These are phyloP conservation scores for Periconia macrospinosa DNA, from an alignment of 2,329 filamentous ascomycete species.

Conservation along the genomic window DNA sequence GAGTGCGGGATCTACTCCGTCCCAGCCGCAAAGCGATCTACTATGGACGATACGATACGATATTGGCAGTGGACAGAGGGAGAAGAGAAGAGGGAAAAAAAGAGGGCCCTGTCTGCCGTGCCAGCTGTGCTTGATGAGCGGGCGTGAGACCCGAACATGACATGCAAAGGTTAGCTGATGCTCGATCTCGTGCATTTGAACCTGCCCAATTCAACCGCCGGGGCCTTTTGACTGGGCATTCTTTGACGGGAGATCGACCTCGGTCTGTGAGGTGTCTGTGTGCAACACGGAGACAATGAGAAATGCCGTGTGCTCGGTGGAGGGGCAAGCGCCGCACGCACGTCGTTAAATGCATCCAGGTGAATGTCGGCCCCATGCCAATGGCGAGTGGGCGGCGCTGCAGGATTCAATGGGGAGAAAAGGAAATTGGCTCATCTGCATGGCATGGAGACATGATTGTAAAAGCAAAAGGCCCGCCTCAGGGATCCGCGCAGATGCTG, in stretches of 20 bases:
- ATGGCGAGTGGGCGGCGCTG: too few relatives aligned
- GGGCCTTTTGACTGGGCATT: constrained; percentile 1
- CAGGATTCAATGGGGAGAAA: too few relatives aligned
- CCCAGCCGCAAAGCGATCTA: neutral
- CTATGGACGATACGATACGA: neutral
- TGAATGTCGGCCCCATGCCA: too few relatives aligned
- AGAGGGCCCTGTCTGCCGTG: neutral
- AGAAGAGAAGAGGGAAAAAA: neutral
- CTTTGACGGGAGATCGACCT: constrained; percentile 21
- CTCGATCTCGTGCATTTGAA: constrained; percentile 7
- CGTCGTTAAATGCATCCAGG: neutral
- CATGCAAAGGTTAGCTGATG: neutral
- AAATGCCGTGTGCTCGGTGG: neutral
- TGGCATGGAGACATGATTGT: too few relatives aligned
- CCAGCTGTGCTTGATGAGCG: neutral
- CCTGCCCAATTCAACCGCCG: constrained; percentile 8
- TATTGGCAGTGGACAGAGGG: neutral
- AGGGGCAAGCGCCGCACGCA: neutral
- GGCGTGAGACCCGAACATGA: neutral
- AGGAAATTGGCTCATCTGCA: too few relatives aligned
- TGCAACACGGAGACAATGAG: too few relatives aligned
- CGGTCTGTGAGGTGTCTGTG: neutral
- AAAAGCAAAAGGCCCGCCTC: too few relatives aligned
- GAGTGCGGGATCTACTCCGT: neutral
- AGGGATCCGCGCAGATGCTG: too few relatives aligned